A percentile compares a stretch with the other conserved stretches of the same genome.
Evolutionary conservation across 1,139 yeast species (phyloP).

Genomic region (Blastobotrys capitulatus): DNA sequence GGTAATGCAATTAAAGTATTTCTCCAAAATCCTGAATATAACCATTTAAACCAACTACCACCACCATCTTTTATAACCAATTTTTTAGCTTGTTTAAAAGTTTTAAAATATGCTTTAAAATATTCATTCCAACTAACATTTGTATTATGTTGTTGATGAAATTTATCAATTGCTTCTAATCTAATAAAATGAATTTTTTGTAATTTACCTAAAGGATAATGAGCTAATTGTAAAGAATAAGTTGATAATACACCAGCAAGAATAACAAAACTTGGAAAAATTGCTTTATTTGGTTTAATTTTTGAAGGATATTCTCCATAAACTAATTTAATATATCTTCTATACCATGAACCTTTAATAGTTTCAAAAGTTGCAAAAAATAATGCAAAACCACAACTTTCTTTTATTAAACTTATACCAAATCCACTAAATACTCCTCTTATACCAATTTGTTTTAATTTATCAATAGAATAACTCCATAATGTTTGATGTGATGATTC

Average conservation of each 20-base stretch:
- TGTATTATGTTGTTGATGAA: conserved; percentile 12
- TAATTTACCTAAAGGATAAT: conserved; percentile 74
- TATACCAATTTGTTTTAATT: conserved; percentile 67
- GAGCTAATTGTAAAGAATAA: conserved; percentile 64
- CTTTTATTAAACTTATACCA: conserved; percentile 68
- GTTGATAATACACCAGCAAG: conserved; percentile 93
- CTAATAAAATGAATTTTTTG: conserved; percentile 77
- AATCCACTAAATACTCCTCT: conserved; percentile 90
- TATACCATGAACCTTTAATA: conserved; percentile 46
- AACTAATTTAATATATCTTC: conserved; percentile 17
- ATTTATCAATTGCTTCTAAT: conserved; percentile 70
- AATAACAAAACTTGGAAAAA: conserved; percentile 67
- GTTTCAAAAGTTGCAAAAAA: conserved; percentile 82
- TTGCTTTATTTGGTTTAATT: conserved; percentile 28
- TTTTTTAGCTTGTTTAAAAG: conserved; percentile 53
- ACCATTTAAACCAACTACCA: conserved; percentile 56
- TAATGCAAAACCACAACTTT: conserved; percentile 78
- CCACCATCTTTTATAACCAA: conserved; percentile 49
- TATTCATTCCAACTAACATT: conserved; percentile 12
- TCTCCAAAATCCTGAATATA: conserved; percentile 70
- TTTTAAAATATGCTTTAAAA: conserved; percentile 69
- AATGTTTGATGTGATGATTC: conserved; percentile 59
- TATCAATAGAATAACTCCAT: conserved; percentile 70
- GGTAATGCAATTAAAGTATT: conserved; percentile 77
- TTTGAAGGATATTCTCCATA: conserved; percentile 13